Evolutionary conservation across 108 stramenopile species (phyloP).

Genomic region (Skeletonema costatum): DNA sequence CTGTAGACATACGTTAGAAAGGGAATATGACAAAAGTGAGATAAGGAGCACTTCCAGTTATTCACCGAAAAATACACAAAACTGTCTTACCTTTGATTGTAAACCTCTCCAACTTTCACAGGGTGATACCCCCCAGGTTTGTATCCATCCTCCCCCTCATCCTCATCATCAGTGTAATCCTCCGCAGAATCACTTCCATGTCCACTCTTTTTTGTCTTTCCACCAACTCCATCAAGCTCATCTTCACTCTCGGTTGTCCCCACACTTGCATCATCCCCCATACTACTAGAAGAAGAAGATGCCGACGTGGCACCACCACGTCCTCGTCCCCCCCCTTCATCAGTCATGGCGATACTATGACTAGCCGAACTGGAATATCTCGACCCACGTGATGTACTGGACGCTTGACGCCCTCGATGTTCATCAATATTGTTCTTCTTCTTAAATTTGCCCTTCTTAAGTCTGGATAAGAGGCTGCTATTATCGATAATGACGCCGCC

Average conservation of each 20-base stretch:
- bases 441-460: not conserved
- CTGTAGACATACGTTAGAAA: constrained; percentile 36
- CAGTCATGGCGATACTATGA: not conserved
- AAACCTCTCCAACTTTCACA: constrained; percentile 93
- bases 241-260: constrained; percentile 39
- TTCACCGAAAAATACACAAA: constrained; percentile 14
- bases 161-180: constrained; percentile 95
- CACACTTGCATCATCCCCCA: constrained; percentile 42
- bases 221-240: constrained; percentile 12
- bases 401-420: not conserved
- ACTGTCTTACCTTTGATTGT: constrained; percentile 82
- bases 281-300: constrained; percentile 26
- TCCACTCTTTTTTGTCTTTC: constrained; percentile 15
- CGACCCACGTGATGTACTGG: not conserved
- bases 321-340: constrained; percentile 3
- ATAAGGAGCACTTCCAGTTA: not conserved
- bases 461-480: not conserved
- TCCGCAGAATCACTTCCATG: constrained; percentile 76
- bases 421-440: not conserved
- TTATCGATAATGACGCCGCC: not conserved
- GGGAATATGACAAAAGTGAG: not conserved
- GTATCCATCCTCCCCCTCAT: constrained; percentile 92
- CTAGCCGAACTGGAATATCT: not conserved
- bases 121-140: constrained; percentile 95
- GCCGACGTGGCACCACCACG: constrained; percentile 7